Percentiles rank a stretch among this genome's conserved stretches.
Conservation (phyloP, 805 yeast species). For the Monosporozyma unispora region DNA sequence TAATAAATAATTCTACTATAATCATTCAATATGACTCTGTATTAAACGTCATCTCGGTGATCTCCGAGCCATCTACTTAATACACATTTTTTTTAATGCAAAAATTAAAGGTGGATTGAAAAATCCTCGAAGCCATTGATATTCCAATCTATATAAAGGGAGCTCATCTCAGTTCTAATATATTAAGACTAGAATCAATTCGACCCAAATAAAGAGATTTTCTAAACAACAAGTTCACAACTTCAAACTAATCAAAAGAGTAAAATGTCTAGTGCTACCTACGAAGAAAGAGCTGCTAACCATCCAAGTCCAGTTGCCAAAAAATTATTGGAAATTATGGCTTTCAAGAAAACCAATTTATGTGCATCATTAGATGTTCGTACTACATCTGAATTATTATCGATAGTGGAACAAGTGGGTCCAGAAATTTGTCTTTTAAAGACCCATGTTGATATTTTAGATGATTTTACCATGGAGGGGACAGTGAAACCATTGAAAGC, state of each 20-base stretch:
- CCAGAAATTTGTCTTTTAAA: constrained; percentile 88
- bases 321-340: constrained; percentile 66
- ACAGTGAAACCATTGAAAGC: constrained; percentile 68
- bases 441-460: constrained; percentile 89
- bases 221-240: not conserved
- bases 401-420: constrained; percentile 69
- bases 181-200: no score
- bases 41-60: not conserved
- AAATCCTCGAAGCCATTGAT: not conserved
- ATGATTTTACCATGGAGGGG: constrained; percentile 74
- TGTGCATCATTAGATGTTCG: constrained; percentile 93
- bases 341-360: constrained; percentile 69
- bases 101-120: not conserved
- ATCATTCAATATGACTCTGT: not conserved
- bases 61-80: no score
- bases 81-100: not conserved
- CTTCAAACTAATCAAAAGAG: not conserved
- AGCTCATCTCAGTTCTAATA: not conserved
- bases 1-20: no score
- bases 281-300: constrained; percentile 55
- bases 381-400: constrained; percentile 65
- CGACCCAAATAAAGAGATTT: no score
- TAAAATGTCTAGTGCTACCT: constrained; percentile 33
- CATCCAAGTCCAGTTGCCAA: constrained; percentile 77
- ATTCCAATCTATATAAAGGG: not conserved